These are phyloP conservation scores for Dothiorella sarmentorum DNA, from an alignment of 2,329 filamentous ascomycete species.

Conservation along the genomic window DNA sequence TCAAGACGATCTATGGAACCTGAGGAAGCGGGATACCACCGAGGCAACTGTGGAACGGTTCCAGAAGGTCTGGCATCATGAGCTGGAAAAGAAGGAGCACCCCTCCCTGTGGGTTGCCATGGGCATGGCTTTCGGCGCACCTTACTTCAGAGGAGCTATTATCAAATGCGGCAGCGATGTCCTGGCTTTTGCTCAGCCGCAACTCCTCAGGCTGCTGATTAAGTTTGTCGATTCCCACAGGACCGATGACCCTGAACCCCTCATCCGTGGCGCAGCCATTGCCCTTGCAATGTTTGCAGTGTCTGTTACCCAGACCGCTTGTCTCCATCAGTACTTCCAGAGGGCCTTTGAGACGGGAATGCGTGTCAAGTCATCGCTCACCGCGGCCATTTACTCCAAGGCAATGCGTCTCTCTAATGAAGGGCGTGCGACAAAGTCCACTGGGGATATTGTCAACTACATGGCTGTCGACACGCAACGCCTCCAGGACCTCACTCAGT, in stretches of 20 bases:
- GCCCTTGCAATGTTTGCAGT: conserved; percentile 88
- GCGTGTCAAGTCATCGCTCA: conserved; percentile 89
- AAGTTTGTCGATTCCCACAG: conserved; percentile 76
- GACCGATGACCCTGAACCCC: conserved; percentile 63
- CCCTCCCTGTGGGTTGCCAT: conserved; percentile 87
- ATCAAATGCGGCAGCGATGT: conserved; percentile 90
- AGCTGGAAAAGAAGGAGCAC: conserved; percentile 66
- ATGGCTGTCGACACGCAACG: conserved; percentile 98
- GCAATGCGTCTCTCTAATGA: conserved; percentile 88
- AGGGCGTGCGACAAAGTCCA: conserved; percentile 81
- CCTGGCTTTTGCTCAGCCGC: conserved; percentile 85
- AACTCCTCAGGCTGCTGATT: conserved; percentile 81
- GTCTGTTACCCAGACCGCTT: conserved; percentile 80
- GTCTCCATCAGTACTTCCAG: conserved; percentile 97
- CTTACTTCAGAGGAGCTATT: conserved; percentile 74
- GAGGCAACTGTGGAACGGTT: conserved; percentile 68
- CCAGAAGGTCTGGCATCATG: conserved; percentile 69
- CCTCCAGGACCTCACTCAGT: conserved; percentile 90
- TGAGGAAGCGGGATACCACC: conserved; percentile 77
- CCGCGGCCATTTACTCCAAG: conserved; percentile 89
- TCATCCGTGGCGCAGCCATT: conserved; percentile 81
- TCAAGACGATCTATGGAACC: conserved; percentile 92
- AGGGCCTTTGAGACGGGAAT: conserved; percentile 92
- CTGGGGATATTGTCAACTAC: conserved; percentile 97
- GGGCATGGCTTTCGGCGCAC: conserved; percentile 77